Evolutionary conservation across 2,329 filamentous ascomycete species (phyloP).

Genomic region (Fusarium clavum): DNA sequence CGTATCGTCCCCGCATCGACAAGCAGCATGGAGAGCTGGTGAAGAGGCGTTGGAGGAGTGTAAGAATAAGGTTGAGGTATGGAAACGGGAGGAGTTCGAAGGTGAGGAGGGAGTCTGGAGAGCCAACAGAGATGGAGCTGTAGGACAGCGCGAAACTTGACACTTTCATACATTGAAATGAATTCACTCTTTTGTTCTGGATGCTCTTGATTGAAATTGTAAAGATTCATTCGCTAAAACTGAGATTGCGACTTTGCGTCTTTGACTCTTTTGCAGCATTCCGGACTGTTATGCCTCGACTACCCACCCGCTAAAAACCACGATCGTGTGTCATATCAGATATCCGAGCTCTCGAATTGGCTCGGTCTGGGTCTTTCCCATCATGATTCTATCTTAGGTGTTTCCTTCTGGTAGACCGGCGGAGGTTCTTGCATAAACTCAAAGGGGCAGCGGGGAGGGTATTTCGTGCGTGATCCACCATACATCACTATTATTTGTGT

Average conservation of each 20-base stretch:
- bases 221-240: constrained; percentile 17
- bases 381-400: constrained; percentile 12
- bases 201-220: background rate
- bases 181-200: background rate
- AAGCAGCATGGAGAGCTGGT: constrained; percentile 86
- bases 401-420: constrained; percentile 50
- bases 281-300: background rate
- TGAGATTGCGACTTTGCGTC: background rate
- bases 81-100: constrained; percentile 92
- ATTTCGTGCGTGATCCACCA: constrained; percentile 44
- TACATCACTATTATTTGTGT: constrained; percentile 50
- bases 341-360: background rate
- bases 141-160: constrained; percentile 58
- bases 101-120: constrained; percentile 85
- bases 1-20: constrained; percentile 83
- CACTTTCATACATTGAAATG: background rate
- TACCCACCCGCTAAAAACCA: constrained; percentile 12
- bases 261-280: background rate
- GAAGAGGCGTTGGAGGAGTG: constrained; percentile 90
- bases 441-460: constrained; percentile 54
- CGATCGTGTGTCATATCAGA: background rate
- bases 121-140: constrained; percentile 81
- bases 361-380: background rate
- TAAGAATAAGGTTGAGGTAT: constrained; percentile 91
- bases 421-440: constrained; percentile 54